Evolutionary conservation across 2,329 filamentous ascomycete genomes (phyloP).

Genomic region (Geosmithia flava): DNA sequence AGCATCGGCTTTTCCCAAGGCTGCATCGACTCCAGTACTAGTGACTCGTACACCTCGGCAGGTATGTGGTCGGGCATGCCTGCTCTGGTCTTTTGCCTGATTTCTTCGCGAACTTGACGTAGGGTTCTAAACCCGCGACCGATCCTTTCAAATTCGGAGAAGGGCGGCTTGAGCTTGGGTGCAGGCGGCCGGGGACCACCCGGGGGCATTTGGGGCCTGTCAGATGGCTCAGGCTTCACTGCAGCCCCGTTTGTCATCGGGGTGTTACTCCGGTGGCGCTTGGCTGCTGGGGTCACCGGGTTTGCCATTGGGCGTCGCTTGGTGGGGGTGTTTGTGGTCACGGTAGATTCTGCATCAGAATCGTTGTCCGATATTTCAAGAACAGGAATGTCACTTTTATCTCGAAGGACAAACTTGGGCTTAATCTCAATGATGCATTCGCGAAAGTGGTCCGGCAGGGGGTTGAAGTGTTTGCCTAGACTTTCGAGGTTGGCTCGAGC

Average conservation of each 20-base stretch:
- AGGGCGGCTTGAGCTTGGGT: constrained; percentile 14
- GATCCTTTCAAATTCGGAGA: constrained; percentile 22
- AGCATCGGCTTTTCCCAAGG: constrained; percentile 45
- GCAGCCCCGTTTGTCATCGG: background rate
- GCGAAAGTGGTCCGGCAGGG: constrained; percentile 38
- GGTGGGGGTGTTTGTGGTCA: constrained; percentile 11
- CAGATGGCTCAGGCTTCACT: constrained; percentile 26
- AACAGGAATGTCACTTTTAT: constrained; percentile 19
- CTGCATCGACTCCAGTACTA: constrained; percentile 42
- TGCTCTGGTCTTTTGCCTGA: constrained; percentile 38
- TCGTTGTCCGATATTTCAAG: constrained; percentile 28
- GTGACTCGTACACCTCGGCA: constrained; percentile 44
- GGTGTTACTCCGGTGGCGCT: constrained; percentile 3
- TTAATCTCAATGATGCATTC: constrained; percentile 31
- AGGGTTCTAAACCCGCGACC: constrained; percentile 32
- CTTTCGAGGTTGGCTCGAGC: constrained; percentile 37
- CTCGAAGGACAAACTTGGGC: constrained; percentile 29
- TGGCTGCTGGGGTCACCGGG: constrained; percentile 2
- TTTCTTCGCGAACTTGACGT: constrained; percentile 38
- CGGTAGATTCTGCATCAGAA: constrained; percentile 9
- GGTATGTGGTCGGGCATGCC: constrained; percentile 48
- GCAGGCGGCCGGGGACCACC: constrained; percentile 3
- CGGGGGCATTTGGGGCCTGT: constrained; percentile 5
- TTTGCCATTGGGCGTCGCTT: constrained; percentile 16
- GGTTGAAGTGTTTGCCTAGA: constrained; percentile 31